These are phyloP conservation scores for Nannochloropsis oceanica DNA, from an alignment of 108 stramenopile species.

Conservation along the genomic window DNA sequence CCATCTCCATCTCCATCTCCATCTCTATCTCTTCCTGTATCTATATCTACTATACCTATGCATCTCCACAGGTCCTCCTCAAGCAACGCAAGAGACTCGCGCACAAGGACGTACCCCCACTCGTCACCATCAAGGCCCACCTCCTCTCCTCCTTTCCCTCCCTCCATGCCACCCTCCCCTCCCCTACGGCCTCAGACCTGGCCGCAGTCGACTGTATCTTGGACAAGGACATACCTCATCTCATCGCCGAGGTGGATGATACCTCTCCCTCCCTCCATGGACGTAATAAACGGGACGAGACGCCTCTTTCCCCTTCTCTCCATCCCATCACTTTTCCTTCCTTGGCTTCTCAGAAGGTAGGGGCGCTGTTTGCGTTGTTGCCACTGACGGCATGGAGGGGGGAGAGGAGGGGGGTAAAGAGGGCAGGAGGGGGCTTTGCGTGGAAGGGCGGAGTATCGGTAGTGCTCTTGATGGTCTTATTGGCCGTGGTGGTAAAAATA, in stretches of 20 bases:
- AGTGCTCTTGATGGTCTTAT: neutral
- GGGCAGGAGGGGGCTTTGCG: neutral
- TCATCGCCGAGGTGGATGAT: neutral
- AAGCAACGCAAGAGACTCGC: neutral
- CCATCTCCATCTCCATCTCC: neutral
- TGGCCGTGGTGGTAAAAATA: neutral
- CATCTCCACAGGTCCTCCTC: neutral
- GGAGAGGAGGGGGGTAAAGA: neutral
- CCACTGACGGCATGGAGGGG: neutral
- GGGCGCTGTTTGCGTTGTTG: neutral
- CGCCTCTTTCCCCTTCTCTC: neutral
- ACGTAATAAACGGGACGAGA: no score
- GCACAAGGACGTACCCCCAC: neutral
- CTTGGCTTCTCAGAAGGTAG: neutral
- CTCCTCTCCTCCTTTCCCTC: neutral
- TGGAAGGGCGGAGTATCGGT: neutral
- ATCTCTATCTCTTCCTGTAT: no score
- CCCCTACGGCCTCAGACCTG: neutral
- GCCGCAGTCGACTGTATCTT: neutral
- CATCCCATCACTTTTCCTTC: neutral
- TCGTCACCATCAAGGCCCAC: neutral
- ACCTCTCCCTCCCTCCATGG: neutral
- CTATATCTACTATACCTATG: no score
- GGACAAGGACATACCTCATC: neutral
- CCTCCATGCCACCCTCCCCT: neutral